A percentile compares a stretch with the other conserved stretches of the same genome.
Evolutionary conservation across 2,329 filamentous ascomycete genomes (phyloP).

Genomic region (Exophiala sp.): DNA sequence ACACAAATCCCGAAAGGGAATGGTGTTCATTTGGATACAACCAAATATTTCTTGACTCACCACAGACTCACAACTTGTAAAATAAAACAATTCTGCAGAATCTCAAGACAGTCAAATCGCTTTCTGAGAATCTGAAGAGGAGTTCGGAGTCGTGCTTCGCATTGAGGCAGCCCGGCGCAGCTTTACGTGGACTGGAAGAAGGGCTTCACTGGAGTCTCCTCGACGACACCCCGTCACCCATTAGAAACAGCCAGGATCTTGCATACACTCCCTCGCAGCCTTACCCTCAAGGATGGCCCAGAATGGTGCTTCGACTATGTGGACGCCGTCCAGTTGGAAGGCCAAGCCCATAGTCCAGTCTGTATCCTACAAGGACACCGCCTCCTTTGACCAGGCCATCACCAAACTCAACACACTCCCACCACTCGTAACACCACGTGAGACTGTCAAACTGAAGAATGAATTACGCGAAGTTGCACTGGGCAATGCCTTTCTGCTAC

Average conservation of each 20-base stretch:
- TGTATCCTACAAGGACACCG: constrained; percentile 44
- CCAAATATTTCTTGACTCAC: not conserved
- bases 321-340: constrained; percentile 38
- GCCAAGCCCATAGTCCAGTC: constrained; percentile 46
- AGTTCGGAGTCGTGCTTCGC: too few relatives aligned
- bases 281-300: constrained; percentile 29
- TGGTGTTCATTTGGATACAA: not conserved
- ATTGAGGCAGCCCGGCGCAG: too few relatives aligned
- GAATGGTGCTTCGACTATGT: constrained; percentile 8
- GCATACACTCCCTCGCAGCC: constrained; percentile 49
- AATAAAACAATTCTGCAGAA: not conserved
- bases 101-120: too few relatives aligned
- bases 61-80: not conserved
- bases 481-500: constrained; percentile 87
- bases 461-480: constrained; percentile 80
- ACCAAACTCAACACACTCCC: constrained; percentile 44
- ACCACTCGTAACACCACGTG: constrained; percentile 46
- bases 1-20: not conserved
- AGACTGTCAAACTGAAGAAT: constrained; percentile 72
- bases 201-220: not conserved
- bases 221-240: too few relatives aligned
- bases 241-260: constrained; percentile 33
- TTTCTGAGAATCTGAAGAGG: too few relatives aligned
- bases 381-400: constrained; percentile 39
- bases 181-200: too few relatives aligned